A percentile compares a stretch with the other conserved stretches of the same genome.
These are phyloP conservation scores for Epichloe brachyelytri DNA, from an alignment of 2,329 filamentous ascomycete species.

Conservation along the genomic window DNA sequence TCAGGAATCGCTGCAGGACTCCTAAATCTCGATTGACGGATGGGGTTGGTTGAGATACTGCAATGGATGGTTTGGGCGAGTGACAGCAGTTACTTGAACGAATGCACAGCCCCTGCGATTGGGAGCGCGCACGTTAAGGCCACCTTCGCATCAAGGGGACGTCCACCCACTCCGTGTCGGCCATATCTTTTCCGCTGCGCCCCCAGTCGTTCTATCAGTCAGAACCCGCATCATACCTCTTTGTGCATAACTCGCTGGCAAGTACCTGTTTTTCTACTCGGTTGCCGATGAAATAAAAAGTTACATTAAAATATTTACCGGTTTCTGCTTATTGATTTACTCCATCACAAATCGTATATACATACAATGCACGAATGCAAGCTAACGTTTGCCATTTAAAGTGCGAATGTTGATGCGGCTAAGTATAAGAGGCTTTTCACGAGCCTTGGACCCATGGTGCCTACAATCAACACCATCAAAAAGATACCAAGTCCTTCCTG, in stretches of 20 bases:
- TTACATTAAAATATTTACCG: too few relatives aligned
- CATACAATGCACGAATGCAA: not conserved
- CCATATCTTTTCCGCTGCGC: constrained; percentile 21
- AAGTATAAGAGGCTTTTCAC: constrained; percentile 15
- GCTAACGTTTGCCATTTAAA: not conserved
- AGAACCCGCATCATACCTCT: not conserved
- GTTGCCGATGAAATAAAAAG: too few relatives aligned
- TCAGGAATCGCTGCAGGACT: constrained; percentile 23
- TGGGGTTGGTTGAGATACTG: constrained; percentile 8
- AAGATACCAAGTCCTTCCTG: constrained; percentile 5
- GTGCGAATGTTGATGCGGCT: constrained; percentile 22
- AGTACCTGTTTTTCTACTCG: too few relatives aligned
- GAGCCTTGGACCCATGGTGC: not conserved
- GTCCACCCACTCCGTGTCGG: constrained; percentile 11
- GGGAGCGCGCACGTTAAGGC: constrained; percentile 23
- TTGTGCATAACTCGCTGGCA: not conserved
- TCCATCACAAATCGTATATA: not conserved
- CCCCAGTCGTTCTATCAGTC: not conserved
- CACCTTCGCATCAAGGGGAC: constrained; percentile 28
- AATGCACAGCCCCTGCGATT: constrained; percentile 12
- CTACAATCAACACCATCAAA: constrained; percentile 4
- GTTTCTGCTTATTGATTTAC: not conserved
- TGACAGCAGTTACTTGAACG: constrained; percentile 11
- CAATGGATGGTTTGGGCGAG: constrained; percentile 6
- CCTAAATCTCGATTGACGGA: constrained; percentile 12